Percentiles rank a stretch among this genome's conserved stretches.
These are phyloP conservation scores for Symbiodinium pilosum DNA, from an alignment of 73 alveolate species.

Conservation along the genomic window DNA sequence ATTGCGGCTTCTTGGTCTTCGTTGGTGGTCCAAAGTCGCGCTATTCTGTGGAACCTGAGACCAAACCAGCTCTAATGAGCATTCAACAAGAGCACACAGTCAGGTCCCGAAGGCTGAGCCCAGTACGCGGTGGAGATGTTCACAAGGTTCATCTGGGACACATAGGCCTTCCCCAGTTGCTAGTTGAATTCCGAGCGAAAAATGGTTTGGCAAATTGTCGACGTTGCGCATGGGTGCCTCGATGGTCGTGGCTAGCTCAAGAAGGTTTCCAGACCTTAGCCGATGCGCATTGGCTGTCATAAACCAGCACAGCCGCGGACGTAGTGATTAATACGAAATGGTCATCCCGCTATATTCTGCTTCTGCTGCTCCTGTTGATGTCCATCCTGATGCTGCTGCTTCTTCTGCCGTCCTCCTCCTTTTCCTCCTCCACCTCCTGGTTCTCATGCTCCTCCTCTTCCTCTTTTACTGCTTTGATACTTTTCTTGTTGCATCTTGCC, in stretches of 20 bases:
- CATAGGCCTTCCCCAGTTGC: slow-evolving; percentile 21
- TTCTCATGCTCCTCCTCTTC: no score
- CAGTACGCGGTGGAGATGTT: slow-evolving; percentile 70
- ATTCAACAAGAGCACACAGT: no score
- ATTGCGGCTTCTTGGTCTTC: slow-evolving; percentile 84
- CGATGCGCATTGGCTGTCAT: no score
- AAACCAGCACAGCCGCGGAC: background rate
- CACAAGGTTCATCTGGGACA: slow-evolving; percentile 84
- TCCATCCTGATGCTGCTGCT: no score
- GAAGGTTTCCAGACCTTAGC: slow-evolving; percentile 67
- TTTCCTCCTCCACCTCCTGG: no score
- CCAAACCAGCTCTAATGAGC: no score
- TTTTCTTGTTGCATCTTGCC: no score
- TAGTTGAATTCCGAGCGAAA: background rate
- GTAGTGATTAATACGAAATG: background rate
- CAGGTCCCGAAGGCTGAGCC: background rate
- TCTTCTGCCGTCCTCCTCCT: no score
- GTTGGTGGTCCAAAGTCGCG: slow-evolving; percentile 89
- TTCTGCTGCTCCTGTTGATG: no score
- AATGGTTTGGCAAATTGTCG: background rate
- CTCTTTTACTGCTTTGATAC: no score
- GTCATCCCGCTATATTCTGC: no score
- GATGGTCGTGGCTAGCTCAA: slow-evolving; percentile 69
- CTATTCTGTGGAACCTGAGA: slow-evolving; percentile 70
- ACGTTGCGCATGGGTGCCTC: background rate